Conservation (phyloP, 2,329 filamentous ascomycete species). For the Boeremia lycopersici region DNA sequence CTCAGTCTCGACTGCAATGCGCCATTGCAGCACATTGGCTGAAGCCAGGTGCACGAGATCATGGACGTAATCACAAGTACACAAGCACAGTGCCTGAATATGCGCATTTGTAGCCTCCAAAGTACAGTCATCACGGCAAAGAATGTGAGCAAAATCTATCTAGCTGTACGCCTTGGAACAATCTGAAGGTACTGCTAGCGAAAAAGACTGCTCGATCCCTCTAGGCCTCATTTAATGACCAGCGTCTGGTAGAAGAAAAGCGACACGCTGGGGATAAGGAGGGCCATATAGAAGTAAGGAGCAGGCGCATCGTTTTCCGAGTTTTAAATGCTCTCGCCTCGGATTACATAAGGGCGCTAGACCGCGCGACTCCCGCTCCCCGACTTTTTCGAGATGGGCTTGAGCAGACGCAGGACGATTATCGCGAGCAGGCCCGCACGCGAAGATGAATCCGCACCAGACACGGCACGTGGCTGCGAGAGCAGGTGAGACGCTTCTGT, state of each 20-base stretch:
- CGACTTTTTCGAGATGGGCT: slow-evolving; percentile 32
- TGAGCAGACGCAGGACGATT: background rate
- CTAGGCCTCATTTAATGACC: slow-evolving; percentile 94
- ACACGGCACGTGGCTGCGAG: slow-evolving; percentile 51
- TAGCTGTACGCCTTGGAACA: slow-evolving; percentile 83
- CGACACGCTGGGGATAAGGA: slow-evolving; percentile 87
- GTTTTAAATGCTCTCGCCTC: no score
- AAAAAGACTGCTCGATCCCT: slow-evolving; percentile 85
- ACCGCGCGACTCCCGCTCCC: slow-evolving; percentile 19
- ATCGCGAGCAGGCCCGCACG: slow-evolving; percentile 2
- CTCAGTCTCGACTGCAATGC: background rate
- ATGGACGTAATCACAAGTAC: background rate
- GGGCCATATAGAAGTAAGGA: slow-evolving; percentile 62
- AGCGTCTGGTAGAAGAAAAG: slow-evolving; percentile 65
- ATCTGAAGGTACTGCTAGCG: slow-evolving; percentile 93
- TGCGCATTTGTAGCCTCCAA: background rate
- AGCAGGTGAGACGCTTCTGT: slow-evolving; percentile 41
- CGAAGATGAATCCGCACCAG: slow-evolving; percentile 52
- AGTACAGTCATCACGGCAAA: background rate
- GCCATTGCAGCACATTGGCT: background rate
- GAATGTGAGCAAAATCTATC: slow-evolving; percentile 92
- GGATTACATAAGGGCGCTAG: background rate
- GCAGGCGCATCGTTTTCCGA: background rate
- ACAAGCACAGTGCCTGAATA: background rate
- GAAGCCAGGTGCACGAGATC: background rate